Conservation (phyloP, 441 rosid genomes). For the Arabidopsis lyrata region DNA sequence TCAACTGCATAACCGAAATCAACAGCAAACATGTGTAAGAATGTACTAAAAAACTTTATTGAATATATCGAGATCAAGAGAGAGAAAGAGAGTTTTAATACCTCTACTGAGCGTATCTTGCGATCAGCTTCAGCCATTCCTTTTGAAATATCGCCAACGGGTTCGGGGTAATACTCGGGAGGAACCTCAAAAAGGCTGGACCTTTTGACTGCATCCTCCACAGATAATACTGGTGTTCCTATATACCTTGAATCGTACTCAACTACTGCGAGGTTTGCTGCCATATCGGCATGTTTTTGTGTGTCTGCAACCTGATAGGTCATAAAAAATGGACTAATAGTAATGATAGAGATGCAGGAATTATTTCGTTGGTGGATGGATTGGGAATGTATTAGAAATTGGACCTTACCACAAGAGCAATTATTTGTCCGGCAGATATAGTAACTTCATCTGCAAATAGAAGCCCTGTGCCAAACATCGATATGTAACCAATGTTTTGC, state of each 20-base stretch:
- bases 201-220: constrained; percentile 73
- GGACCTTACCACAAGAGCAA: constrained; percentile 78
- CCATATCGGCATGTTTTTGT: constrained; percentile 74
- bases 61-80: constrained; percentile 11
- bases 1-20: constrained; percentile 53
- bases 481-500: constrained; percentile 61
- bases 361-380: neutral
- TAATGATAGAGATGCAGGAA: constrained; percentile 6
- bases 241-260: constrained; percentile 64
- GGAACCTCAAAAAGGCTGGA: constrained; percentile 70
- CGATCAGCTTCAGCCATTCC: constrained; percentile 88
- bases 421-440: constrained; percentile 61
- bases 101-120: constrained; percentile 70
- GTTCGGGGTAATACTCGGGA: constrained; percentile 52
- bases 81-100: constrained; percentile 36
- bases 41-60: neutral
- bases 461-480: constrained; percentile 56
- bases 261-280: constrained; percentile 62
- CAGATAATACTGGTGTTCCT: constrained; percentile 67
- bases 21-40: constrained; percentile 28
- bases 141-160: constrained; percentile 65
- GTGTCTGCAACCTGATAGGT: constrained; percentile 76
- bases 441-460: constrained; percentile 75
- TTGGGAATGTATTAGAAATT: neutral
- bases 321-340: constrained; percentile 18